Evolutionary conservation across 441 rosid genomes (phyloP).

Genomic region (Aquilaria agallochum): DNA sequence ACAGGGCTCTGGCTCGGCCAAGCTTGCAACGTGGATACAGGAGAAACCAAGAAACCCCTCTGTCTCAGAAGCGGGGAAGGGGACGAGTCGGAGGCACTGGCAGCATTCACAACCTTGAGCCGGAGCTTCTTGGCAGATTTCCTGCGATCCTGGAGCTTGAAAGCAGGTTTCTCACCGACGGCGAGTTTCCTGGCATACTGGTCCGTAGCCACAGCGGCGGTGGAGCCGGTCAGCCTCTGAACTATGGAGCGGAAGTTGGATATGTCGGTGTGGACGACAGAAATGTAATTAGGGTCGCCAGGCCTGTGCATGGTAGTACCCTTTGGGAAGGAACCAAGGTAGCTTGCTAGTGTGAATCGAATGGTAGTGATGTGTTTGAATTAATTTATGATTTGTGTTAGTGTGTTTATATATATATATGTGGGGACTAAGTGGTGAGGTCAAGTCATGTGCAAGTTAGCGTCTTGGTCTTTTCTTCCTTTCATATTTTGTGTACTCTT

Average conservation of each 20-base stretch:
- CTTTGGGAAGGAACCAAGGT: no score
- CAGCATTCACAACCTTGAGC: conserved; percentile 44
- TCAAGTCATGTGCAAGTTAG: no score
- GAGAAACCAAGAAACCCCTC: conserved; percentile 52
- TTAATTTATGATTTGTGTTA: no score
- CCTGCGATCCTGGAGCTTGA: conserved; percentile 83
- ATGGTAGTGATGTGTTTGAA: not conserved
- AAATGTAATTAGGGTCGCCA: conserved; percentile 52
- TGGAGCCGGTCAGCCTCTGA: conserved; percentile 77
- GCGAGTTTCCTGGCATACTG: not conserved
- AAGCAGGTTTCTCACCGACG: conserved; percentile 37
- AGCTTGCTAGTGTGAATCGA: no score
- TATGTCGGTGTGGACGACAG: conserved; percentile 85
- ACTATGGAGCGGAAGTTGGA: conserved; percentile 80
- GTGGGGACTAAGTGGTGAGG: no score
- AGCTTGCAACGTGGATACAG: conserved; percentile 72
- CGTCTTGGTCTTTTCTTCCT: no score
- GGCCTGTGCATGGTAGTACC: conserved; percentile 24
- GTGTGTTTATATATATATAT: no score
- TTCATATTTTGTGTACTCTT: no score
- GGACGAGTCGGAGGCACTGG: conserved; percentile 18
- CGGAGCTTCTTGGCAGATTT: conserved; percentile 58
- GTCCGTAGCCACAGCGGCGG: conserved; percentile 14
- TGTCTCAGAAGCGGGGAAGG: conserved; percentile 12
- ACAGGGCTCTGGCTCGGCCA: conserved; percentile 41